phyloP scores from a whole-genome alignment of 2,329 filamentous ascomycete genomes.

The Aplosporella prunicola region DNA sequence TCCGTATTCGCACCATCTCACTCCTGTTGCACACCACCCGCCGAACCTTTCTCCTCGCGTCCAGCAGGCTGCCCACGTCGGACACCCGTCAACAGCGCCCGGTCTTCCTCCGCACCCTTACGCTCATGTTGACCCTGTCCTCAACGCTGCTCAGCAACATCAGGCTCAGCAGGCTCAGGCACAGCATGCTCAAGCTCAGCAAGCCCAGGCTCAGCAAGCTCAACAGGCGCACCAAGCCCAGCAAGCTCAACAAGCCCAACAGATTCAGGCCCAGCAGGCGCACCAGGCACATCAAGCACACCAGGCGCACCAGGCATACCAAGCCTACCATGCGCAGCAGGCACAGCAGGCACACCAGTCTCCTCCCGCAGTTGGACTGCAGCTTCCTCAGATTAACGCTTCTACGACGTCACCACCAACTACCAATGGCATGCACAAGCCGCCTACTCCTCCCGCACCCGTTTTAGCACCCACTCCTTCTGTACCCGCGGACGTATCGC shows the following conservation, averaged over 20 bases:
- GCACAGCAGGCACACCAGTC: slow-evolving; percentile 8
- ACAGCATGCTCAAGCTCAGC: slow-evolving; percentile 11
- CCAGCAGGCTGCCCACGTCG: slow-evolving; percentile 32
- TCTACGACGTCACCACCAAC: slow-evolving; percentile 14
- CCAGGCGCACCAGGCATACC: background rate
- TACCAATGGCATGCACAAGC: slow-evolving; percentile 13
- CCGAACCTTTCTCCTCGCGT: slow-evolving; percentile 30
- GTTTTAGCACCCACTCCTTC: slow-evolving; percentile 20
- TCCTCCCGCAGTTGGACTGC: slow-evolving; percentile 16
- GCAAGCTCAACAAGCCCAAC: slow-evolving; percentile 11
- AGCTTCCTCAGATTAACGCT: slow-evolving; percentile 24
- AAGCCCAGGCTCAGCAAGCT: slow-evolving; percentile 14
- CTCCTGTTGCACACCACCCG: slow-evolving; percentile 20
- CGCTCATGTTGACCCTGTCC: slow-evolving; percentile 17
- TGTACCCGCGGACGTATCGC: slow-evolving; percentile 15
- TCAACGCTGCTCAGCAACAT: slow-evolving; percentile 6
- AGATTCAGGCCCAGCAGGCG: slow-evolving; percentile 14
- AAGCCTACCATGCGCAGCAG: slow-evolving; percentile 13
- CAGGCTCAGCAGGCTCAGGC: background rate
- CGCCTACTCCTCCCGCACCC: background rate
- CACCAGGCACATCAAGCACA: slow-evolving; percentile 12
- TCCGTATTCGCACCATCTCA: slow-evolving; percentile 18
- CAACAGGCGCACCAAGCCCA: background rate
- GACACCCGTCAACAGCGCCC: slow-evolving; percentile 37
- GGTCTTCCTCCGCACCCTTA: slow-evolving; percentile 29